Evolutionary conservation across 495 filamentous ascomycete genomes (phyloP), one percentile per base, ranked within the genome.

Genomic region (Hypoxylon crocopeplum): DNA sequence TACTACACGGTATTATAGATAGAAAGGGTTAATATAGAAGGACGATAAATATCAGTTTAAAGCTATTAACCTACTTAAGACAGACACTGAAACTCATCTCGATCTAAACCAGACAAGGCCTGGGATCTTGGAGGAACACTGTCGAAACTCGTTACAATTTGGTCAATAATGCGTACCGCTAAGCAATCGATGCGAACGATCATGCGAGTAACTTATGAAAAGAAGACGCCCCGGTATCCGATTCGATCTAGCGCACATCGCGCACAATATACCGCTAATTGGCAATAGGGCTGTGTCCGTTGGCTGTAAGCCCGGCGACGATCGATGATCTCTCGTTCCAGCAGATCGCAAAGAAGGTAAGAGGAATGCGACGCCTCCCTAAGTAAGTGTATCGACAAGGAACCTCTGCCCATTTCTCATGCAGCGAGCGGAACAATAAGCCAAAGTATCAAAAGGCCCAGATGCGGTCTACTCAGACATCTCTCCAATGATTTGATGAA

Each of bases 321-420:
- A 62, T 62, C 59, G 47, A 57, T 57, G 53, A 63, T 57, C 59
- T 49, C 42, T 24, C 37, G 54, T 58, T 58, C 45, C 54, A 58
- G 54, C 48, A 50, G 30, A 58, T 58, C 46, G 27, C 13, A 48
- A 41, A 19, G 21, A 29, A 30, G 11, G 20, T 33, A 55, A 17
- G 13, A 34, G 32, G 12, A 40, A 41, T 13, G n/a, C n/a, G n/a
- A n/a, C n/a, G n/a, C n/a, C n/a, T n/a, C n/a, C n/a, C n/a, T n/a
- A n/a, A n/a, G n/a, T n/a, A n/a, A n/a, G n/a, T 2, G 19, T 29
- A 53, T 33, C 27, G 36, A 56, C 53, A 47, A 48, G 44, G 53
- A 12, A 40, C 20, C n/a, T 21, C 38, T 15, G 22, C 24, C 16
- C 51, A 47, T 51, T 32, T 37, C 53, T 47, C 56, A 51, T 59